Base-by-base conservation (phyloP, 108 stramenopile genomes). In the Schizochytrium sp. region DNA sequence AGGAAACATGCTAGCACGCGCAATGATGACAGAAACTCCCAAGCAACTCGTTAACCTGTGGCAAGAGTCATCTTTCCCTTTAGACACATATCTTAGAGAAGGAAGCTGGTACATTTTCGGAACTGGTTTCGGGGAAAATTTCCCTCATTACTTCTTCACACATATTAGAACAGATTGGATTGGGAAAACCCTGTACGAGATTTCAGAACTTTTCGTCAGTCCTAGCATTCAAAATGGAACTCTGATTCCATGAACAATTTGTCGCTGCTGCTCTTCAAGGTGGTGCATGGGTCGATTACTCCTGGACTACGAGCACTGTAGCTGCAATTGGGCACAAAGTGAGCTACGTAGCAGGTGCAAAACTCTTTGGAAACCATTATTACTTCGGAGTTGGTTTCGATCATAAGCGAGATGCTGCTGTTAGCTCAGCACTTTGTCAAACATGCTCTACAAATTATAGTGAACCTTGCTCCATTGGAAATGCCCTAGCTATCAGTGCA, bases 391-490 rank as follows among this genome's bases (percentile, higher is more conserved):
- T 42, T 15, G 64, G 64, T 8, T 69, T 69, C 44, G 8, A 42
- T 8, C 64, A 69, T 1, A 69, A 38, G 19, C 64, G 64, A n/a
- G 64, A 69, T 42, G 41, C 64, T n/a, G 12, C 64, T 7, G n/a
- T 42, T 8, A 8, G 41, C 8, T 69, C 64, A 42, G 64, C 64
- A 42, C 64, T 69, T 0, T 69, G 64, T 15, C 41, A 13, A 7
- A 69, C 64, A 5, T 69, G 64, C n/a, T 5, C 5, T 7, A 42
- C 64, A 15, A 5, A 1, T 7, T 69, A 69, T 42, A 69, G 64
- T 15, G 15, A 13, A 42, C 64, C 64, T 0, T 69, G 64, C 64
- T 38, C 64, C n/a, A 69, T 69, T 15, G 64, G 64, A 69, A 69
- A 69, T 42, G 64, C 64, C 12, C n/a, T 69, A 5, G 8, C 64